Evolutionary conservation across 2,329 filamentous ascomycete genomes (phyloP).

Genomic region (Atkinsonella hypoxylon): DNA sequence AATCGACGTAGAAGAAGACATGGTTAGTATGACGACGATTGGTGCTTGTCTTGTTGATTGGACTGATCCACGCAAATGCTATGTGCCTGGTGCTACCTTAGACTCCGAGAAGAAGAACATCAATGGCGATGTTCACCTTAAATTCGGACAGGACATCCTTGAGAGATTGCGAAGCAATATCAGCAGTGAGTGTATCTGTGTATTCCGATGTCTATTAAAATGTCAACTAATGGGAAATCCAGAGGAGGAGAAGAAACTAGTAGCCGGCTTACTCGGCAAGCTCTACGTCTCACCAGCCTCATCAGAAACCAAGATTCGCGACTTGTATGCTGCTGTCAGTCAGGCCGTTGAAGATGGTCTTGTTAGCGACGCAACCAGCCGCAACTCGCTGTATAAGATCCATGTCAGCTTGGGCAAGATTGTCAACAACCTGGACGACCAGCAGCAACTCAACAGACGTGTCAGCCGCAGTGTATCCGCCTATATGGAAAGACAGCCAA

Average conservation of each 20-base stretch:
- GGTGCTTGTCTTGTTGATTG: slow-evolving; percentile 81
- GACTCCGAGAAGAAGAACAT: slow-evolving; percentile 52
- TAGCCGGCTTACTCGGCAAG: slow-evolving; percentile 70
- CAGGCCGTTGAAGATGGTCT: slow-evolving; percentile 52
- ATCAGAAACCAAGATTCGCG: slow-evolving; percentile 43
- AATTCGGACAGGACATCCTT: slow-evolving; percentile 65
- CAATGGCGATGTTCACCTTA: slow-evolving; percentile 68
- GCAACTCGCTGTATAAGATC: slow-evolving; percentile 56
- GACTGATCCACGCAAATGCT: slow-evolving; percentile 84
- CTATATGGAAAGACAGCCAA: slow-evolving; percentile 15
- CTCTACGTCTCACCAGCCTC: slow-evolving; percentile 63
- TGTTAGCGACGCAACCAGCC: slow-evolving; percentile 46
- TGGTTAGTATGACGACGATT: slow-evolving; percentile 67
- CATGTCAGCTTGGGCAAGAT: slow-evolving; percentile 57
- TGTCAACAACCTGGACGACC: slow-evolving; percentile 45
- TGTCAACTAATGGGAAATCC: slow-evolving; percentile 1
- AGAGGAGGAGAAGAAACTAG: slow-evolving; percentile 79
- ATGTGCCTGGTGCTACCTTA: slow-evolving; percentile 33
- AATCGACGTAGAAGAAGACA: slow-evolving; percentile 61
- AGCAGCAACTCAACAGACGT: slow-evolving; percentile 23
- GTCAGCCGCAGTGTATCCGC: slow-evolving; percentile 34
- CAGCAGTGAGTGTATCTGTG: slow-evolving; percentile 42
- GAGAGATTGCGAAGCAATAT: slow-evolving; percentile 57
- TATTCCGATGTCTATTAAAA: too few relatives aligned
- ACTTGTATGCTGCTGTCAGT: slow-evolving; percentile 44